Percentiles rank a stretch among this genome's conserved stretches.
These are phyloP conservation scores for Corylus heterophylla DNA, from an alignment of 306 rosid species.

Conservation along the genomic window DNA sequence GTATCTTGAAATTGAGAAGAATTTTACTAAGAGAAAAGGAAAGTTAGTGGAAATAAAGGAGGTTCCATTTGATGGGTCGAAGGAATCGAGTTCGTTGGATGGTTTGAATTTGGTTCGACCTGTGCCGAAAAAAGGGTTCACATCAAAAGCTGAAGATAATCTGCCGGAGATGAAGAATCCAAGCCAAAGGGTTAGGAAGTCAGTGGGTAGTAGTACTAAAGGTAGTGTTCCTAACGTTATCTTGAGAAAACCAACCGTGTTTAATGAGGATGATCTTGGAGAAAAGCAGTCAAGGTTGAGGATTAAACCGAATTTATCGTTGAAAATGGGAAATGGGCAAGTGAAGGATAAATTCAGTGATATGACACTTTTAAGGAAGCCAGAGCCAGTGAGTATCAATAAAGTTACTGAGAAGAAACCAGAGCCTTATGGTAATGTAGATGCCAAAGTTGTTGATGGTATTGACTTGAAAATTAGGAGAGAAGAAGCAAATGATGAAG, in stretches of 20 bases:
- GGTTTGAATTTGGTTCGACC: conserved; percentile 70
- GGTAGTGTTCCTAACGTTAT: conserved; percentile 71
- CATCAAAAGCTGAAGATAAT: conserved; percentile 44
- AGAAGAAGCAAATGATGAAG: conserved; percentile 39
- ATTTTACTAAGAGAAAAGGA: conserved; percentile 65
- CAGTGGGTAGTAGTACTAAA: conserved; percentile 34
- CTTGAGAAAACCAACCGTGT: conserved; percentile 68
- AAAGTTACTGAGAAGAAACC: conserved; percentile 27
- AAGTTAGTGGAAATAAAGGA: conserved; percentile 63
- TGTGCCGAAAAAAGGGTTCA: conserved; percentile 57
- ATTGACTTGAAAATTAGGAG: conserved; percentile 30
- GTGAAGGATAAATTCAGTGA: conserved; percentile 68
- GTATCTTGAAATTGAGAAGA: conserved; percentile 86
- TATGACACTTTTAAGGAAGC: conserved; percentile 85
- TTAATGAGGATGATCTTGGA: conserved; percentile 49
- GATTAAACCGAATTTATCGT: conserved; percentile 66
- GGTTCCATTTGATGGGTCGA: conserved; percentile 62
- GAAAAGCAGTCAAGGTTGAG: conserved; percentile 51
- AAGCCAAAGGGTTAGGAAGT: conserved; percentile 28
- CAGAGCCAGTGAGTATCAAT: conserved; percentile 40
- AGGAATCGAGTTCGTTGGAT: conserved; percentile 46
- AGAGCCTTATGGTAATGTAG: conserved; percentile 34
- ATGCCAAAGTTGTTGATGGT: conserved; percentile 31
- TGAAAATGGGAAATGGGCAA: conserved; percentile 48
- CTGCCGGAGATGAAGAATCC: conserved; percentile 52